Evolutionary conservation across 108 stramenopile genomes (phyloP), one percentile per base, ranked within the genome.

Genomic region (Discostella pseudostelligera): DNA sequence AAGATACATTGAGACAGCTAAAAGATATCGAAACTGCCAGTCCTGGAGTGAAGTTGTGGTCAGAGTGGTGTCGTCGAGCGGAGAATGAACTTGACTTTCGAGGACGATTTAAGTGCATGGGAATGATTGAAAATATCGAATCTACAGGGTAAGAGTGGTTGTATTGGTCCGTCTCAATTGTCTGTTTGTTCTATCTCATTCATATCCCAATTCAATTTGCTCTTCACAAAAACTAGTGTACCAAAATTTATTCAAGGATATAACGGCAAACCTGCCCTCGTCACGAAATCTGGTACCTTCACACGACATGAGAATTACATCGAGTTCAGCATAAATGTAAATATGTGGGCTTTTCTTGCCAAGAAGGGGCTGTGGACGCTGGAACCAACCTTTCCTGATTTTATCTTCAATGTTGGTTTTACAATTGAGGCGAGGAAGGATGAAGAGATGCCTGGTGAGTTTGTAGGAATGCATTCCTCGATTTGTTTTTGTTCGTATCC

Each of bases 221-320:
- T 44, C 21, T 56, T 42, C 20, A 13, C 17, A 39, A 11, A 16
- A 11, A 29, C 53, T 40, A 80, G 84, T 21, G 59, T 85, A 13
- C 80, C 84, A 17, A 70, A 63, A 49, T 61, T 80, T 26, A 85
- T 85, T 42, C 64, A 66, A 11, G 79, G 65, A 17, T 85, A 82
- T 67, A 85, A 85, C 53, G 84, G 79, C 1, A 85, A 85, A 53
- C 84, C 84, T 8, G 81, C 81, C 28, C 74, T 85, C 17, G 81
- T 85, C 7, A 81, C 78, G 39, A 79, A 82, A 26, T 77, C 79
- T 37, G 84, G 84, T 25, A 58, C 49, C 12, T 74, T 85, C 51
- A 80, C 61, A 35, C 45, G 81, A 11, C 55, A 70, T 29, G 67
- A 74, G 12, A 76, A 78, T 56, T 81, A 85, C 54, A 70, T 82